Evolutionary conservation across 2,329 filamentous ascomycete genomes (phyloP).

Genomic region (Cercospora sojina): DNA sequence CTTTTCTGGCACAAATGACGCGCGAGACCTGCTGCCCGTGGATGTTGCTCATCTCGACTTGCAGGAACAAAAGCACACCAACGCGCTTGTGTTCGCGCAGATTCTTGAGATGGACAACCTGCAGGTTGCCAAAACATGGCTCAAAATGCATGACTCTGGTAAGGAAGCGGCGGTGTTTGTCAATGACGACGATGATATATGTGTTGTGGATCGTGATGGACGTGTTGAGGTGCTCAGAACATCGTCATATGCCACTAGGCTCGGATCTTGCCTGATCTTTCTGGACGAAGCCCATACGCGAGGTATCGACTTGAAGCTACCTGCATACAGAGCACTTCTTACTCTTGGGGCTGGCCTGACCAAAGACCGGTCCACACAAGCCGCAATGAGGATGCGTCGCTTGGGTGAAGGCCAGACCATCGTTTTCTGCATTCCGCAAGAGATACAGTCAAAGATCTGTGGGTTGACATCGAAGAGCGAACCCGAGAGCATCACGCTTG

Average conservation of each 20-base stretch:
- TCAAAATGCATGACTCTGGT: conserved; percentile 36
- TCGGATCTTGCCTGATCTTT: conserved; percentile 63
- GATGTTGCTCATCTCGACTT: conserved; percentile 63
- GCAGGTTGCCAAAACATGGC: conserved; percentile 56
- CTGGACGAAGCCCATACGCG: conserved; percentile 70
- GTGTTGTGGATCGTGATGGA: conserved; percentile 53
- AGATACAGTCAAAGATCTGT: conserved; percentile 58
- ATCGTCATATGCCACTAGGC: conserved; percentile 58
- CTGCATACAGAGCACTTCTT: conserved; percentile 62
- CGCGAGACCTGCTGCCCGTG: conserved; percentile 58
- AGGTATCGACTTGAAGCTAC: conserved; percentile 67
- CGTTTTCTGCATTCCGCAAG: conserved; percentile 58
- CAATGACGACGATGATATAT: conserved; percentile 55
- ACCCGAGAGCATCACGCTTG: conserved; percentile 45
- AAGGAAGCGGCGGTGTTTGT: conserved; percentile 58
- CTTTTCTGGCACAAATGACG: conserved; percentile 72
- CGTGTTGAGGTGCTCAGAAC: conserved; percentile 52
- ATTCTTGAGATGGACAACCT: conserved; percentile 64
- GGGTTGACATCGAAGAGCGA: conserved; percentile 8
- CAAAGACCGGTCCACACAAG: conserved; percentile 69
- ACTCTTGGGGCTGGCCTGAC: conserved; percentile 64
- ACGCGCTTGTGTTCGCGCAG: conserved; percentile 66
- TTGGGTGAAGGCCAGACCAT: conserved; percentile 67
- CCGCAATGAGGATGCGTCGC: conserved; percentile 70
- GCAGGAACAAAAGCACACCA: conserved; percentile 58